A percentile compares a stretch with the other conserved stretches of the same genome.
Evolutionary conservation across 352 stramenopile genomes (phyloP).

Genomic region (Pythium sp.): DNA sequence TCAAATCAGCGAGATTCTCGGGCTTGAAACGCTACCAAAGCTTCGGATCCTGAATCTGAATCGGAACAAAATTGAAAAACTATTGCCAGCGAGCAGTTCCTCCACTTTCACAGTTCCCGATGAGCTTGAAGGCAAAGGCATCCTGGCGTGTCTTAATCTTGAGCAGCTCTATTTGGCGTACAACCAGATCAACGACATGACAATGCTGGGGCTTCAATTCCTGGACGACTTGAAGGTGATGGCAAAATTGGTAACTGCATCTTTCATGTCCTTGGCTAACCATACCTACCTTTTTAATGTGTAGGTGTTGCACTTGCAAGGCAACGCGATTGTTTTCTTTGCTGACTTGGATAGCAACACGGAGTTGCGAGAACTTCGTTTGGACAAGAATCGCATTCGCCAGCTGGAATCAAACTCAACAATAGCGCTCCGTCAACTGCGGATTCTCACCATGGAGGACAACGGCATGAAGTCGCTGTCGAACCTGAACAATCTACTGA

Average conservation of each 20-base stretch:
- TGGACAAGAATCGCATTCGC: constrained; percentile 85
- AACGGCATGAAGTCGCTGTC: constrained; percentile 74
- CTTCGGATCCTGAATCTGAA: constrained; percentile 71
- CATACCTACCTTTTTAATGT: background rate
- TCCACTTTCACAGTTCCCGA: constrained; percentile 29
- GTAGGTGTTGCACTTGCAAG: constrained; percentile 71
- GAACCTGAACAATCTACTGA: constrained; percentile 63
- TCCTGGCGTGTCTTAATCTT: constrained; percentile 58
- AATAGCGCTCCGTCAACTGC: constrained; percentile 43
- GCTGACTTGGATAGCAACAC: constrained; percentile 57
- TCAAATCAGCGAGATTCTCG: constrained; percentile 69
- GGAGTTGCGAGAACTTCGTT: constrained; percentile 62
- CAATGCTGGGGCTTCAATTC: constrained; percentile 57
- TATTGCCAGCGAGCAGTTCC: constrained; percentile 28
- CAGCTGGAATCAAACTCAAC: constrained; percentile 64
- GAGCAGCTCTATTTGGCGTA: constrained; percentile 72
- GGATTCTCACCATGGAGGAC: constrained; percentile 68
- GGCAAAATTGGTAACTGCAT: background rate
- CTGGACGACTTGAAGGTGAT: constrained; percentile 63
- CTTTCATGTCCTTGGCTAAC: background rate
- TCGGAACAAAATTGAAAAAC: constrained; percentile 67
- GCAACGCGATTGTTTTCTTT: constrained; percentile 76
- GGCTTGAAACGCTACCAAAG: constrained; percentile 57
- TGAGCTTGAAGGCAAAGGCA: constrained; percentile 40
- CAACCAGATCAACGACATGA: constrained; percentile 83